Percentiles rank a stretch among this genome's conserved stretches.
phyloP scores from a whole-genome alignment of 768 basidiomycete genomes.

The Hygrophorus pudorinus region DNA sequence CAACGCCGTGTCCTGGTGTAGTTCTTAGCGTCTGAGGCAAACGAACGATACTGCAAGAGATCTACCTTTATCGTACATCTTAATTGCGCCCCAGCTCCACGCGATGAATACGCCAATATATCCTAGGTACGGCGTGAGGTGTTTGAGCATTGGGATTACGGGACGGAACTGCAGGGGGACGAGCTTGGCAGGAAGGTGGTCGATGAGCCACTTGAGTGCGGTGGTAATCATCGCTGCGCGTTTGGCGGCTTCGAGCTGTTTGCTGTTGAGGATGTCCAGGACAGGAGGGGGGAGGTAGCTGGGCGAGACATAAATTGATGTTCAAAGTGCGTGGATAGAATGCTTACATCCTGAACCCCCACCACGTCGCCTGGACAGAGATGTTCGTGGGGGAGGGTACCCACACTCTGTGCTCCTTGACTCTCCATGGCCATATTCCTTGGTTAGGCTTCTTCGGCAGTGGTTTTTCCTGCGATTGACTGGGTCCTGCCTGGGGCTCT shows the following conservation, averaged over 20 bases:
- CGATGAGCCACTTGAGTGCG: constrained; percentile 63
- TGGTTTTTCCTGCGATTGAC: constrained; percentile 1
- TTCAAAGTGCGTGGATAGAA: not conserved
- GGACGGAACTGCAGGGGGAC: constrained; percentile 54
- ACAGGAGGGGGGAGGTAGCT: constrained; percentile 71
- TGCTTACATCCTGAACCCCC: constrained; percentile 59
- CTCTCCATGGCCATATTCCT: not conserved
- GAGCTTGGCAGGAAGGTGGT: constrained; percentile 47
- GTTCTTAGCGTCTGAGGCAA: constrained; percentile 3
- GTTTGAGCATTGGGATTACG: constrained; percentile 47
- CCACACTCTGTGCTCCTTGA: constrained; percentile 30
- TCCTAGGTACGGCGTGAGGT: constrained; percentile 52
- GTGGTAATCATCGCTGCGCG: constrained; percentile 68
- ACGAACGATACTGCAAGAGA: constrained; percentile 1
- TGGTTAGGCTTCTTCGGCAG: too few relatives aligned
- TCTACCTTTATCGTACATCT: constrained; percentile 57
- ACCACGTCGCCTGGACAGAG: constrained; percentile 69
- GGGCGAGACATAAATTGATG: constrained; percentile 27
- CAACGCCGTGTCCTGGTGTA: constrained; percentile 59
- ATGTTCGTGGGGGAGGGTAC: constrained; percentile 66
- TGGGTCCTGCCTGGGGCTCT: constrained; percentile 7
- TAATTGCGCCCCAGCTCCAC: constrained; percentile 69
- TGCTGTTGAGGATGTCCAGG: constrained; percentile 51
- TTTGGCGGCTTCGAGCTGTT: constrained; percentile 57
- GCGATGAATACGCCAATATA: constrained; percentile 71